phyloP scores from a whole-genome alignment of 495 filamentous ascomycete genomes.

The Aspergillus leporis region DNA sequence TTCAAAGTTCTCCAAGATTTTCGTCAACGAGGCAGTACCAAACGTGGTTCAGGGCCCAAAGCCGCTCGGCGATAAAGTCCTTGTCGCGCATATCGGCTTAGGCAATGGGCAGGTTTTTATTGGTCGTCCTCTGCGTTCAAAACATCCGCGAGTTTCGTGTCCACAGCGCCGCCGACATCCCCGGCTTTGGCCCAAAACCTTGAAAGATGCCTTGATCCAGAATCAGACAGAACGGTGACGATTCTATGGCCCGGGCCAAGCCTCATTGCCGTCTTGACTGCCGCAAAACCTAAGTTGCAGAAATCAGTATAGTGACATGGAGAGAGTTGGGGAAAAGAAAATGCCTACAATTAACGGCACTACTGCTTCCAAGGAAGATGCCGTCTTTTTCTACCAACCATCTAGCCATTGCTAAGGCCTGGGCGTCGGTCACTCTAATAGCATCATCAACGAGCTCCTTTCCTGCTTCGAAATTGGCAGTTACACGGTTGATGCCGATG shows the following conservation, averaged over 20 bases:
- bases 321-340: slow-evolving; percentile 3
- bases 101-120: slow-evolving; percentile 14
- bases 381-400: slow-evolving; percentile 97
- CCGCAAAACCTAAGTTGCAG: slow-evolving; percentile 64
- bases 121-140: slow-evolving; percentile 44
- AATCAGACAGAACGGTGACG: slow-evolving; percentile 91
- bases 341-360: slow-evolving; percentile 84
- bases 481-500: slow-evolving; percentile 90
- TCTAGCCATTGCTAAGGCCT: slow-evolving; percentile 89
- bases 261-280: slow-evolving; percentile 72
- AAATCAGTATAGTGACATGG: slow-evolving; percentile 15
- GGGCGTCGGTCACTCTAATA: slow-evolving; percentile 84
- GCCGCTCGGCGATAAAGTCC: neutral
- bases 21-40: neutral
- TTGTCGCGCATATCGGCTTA: neutral
- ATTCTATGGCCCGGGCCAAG: slow-evolving; percentile 78
- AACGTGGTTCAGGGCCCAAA: neutral
- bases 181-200: slow-evolving; percentile 90
- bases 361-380: slow-evolving; percentile 91
- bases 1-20: neutral
- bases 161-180: slow-evolving; percentile 59
- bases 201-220: slow-evolving; percentile 84
- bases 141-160: slow-evolving; percentile 54
- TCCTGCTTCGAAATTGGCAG: slow-evolving; percentile 87
- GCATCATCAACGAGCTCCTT: slow-evolving; percentile 85